These are phyloP conservation scores for Beauveria brongniartii DNA, from an alignment of 2,329 filamentous ascomycete species.

Conservation along the genomic window DNA sequence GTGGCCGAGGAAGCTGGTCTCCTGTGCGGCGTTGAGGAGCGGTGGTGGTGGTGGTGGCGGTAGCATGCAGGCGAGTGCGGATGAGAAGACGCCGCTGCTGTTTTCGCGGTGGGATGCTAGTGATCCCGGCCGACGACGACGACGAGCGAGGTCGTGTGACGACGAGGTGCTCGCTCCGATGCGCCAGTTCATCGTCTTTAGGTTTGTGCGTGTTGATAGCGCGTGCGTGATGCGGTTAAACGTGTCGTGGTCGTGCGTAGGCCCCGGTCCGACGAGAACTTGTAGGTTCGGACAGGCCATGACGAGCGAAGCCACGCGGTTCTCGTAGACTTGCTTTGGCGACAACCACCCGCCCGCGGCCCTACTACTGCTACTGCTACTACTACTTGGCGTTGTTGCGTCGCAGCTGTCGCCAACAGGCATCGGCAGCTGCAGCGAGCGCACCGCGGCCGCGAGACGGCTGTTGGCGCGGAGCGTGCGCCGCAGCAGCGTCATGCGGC, in stretches of 20 bases:
- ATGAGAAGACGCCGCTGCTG: conserved; percentile 18
- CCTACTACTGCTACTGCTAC: too few relatives aligned
- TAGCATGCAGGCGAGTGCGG: conserved; percentile 20
- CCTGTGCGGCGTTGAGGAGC: conserved; percentile 23
- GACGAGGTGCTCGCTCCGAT: conserved; percentile 29
- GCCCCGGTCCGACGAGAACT: conserved; percentile 45
- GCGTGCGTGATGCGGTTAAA: conserved; percentile 52
- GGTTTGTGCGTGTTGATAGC: conserved; percentile 45
- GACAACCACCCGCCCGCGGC: too few relatives aligned
- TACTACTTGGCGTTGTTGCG: too few relatives aligned
- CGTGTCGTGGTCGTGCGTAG: conserved; percentile 43
- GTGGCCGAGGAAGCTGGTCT: conserved; percentile 38
- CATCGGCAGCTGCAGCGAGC: too few relatives aligned
- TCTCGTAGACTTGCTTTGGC: conserved; percentile 34
- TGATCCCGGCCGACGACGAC: background rate
- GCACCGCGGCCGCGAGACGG: too few relatives aligned
- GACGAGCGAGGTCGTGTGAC: conserved; percentile 14
- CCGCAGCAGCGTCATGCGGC: conserved; percentile 47
- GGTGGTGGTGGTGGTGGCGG: conserved; percentile 14
- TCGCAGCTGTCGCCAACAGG: too few relatives aligned
- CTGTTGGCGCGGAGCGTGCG: conserved; percentile 45
- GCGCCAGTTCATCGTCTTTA: conserved; percentile 54
- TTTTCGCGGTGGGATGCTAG: too few relatives aligned
- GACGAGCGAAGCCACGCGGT: conserved; percentile 50
- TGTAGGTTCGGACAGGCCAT: conserved; percentile 61